A percentile compares a stretch with the other conserved stretches of the same genome.
phyloP scores from a whole-genome alignment of 2,329 filamentous ascomycete genomes.

The Colletotrichum sp. region DNA sequence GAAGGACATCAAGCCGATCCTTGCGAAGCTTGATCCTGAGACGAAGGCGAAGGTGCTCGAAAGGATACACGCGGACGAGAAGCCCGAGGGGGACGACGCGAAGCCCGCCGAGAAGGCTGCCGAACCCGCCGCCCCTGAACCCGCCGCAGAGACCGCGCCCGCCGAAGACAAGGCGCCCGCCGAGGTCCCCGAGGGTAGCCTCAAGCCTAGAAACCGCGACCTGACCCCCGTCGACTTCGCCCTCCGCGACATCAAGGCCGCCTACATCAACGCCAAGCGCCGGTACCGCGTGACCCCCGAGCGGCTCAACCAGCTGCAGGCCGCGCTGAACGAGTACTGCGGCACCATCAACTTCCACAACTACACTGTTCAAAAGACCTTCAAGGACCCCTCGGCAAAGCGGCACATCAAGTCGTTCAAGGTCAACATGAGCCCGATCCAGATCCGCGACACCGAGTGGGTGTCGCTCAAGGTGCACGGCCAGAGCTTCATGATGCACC shows the following conservation, averaged over 20 bases:
- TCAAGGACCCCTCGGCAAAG: constrained; percentile 82
- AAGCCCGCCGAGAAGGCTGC: constrained; percentile 27
- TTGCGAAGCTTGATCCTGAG: constrained; percentile 67
- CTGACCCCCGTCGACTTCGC: constrained; percentile 65
- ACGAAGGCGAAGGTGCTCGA: constrained; percentile 67
- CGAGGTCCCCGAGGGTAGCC: constrained; percentile 26
- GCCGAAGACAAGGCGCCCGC: constrained; percentile 17
- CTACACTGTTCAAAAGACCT: constrained; percentile 91
- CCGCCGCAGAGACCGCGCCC: constrained; percentile 3
- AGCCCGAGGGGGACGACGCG: constrained; percentile 22
- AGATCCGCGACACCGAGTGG: constrained; percentile 94
- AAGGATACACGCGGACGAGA: constrained; percentile 54
- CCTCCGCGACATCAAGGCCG: constrained; percentile 77
- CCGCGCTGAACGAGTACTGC: constrained; percentile 74
- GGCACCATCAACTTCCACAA: constrained; percentile 96
- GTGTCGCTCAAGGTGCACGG: constrained; percentile 94
- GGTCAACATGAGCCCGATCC: constrained; percentile 75
- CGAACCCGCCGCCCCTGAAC: not conserved
- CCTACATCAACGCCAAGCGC: constrained; percentile 83
- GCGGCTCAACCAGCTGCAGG: constrained; percentile 78
- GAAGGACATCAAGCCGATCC: constrained; percentile 75
- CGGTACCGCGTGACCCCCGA: constrained; percentile 78
- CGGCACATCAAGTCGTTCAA: constrained; percentile 92
- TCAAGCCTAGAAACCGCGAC: constrained; percentile 45
- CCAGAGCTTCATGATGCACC: constrained; percentile 99